Evolutionary conservation across 257 asterid species (phyloP), one percentile per base, ranked within the genome.

Genomic region (Petunia secreta): DNA sequence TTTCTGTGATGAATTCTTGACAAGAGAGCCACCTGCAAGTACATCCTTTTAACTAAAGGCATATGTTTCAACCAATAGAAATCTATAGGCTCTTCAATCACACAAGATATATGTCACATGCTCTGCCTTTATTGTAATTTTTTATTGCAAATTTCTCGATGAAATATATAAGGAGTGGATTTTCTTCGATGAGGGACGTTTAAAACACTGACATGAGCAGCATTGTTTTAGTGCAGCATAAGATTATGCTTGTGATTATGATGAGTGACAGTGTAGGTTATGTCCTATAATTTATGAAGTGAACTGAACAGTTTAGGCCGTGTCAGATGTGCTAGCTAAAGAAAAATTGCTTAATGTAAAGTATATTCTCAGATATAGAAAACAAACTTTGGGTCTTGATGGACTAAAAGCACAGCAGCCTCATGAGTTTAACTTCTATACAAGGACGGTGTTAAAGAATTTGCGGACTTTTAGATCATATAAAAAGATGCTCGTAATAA

Each of bases 1-100:
- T 96, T 96, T 64, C 99, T 87, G 87, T 96, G 99, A 77, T 96
- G 99, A 83, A 96, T 96, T 87, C 99, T 90, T 77, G 99, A 94
- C 84, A 96, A 79, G 43, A 96, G 93, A 11, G 99, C 99, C 34
- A 96, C 98, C 99, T 95, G 94, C 78, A 75, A 81, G 88, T 78
- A 78, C 11, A 8, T 63, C 10, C 39, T 25, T 77, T 44, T 25
- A 6, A 34, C 16, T 14, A 16, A 16, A n/a, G 16, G 34, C 5
- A 4, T 11, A 25, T 1, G 25, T 14, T 57, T 13, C 59, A 41
- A 25, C 73, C 15, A 44, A 60, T 62, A 39, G 34, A 7, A 78
- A 4, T 73, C 25, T 25, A 73, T 73, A 3, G 55, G 16, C 39
- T 55, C 63, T 55, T 74, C 78, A 41, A 52, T 25, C 16, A 63